phyloP scores from a whole-genome alignment of 2,329 filamentous ascomycete species.

The Stachybotrys elegans region DNA sequence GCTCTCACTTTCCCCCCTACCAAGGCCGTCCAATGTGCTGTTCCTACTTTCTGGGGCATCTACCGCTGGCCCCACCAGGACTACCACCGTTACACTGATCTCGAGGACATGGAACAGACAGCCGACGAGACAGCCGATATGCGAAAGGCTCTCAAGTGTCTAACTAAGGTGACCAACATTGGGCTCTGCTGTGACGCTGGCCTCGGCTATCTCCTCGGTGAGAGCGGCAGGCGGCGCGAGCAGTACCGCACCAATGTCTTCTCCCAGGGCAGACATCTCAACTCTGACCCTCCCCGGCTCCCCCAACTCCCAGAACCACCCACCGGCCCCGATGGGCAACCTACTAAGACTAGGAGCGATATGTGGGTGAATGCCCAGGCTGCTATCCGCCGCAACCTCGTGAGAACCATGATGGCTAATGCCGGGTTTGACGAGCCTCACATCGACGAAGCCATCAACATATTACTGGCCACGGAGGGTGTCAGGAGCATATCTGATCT shows the following conservation, averaged over 20 bases:
- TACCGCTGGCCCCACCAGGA: constrained; percentile 59
- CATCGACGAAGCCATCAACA: constrained; percentile 25
- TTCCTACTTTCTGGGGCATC: constrained; percentile 57
- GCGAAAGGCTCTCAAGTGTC: constrained; percentile 53
- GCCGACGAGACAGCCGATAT: constrained; percentile 60
- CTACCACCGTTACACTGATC: constrained; percentile 54
- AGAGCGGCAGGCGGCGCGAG: too few relatives aligned
- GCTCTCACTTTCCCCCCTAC: constrained; percentile 43
- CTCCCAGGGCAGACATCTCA: too few relatives aligned
- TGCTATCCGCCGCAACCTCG: constrained; percentile 24
- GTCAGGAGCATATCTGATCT: constrained; percentile 21
- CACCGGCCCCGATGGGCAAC: too few relatives aligned
- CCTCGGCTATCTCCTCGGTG: constrained; percentile 62
- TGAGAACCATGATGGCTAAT: constrained; percentile 31
- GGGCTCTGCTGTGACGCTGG: constrained; percentile 63
- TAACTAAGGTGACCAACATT: constrained; percentile 54
- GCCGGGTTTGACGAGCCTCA: constrained; percentile 26
- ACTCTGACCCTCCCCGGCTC: too few relatives aligned
- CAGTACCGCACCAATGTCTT: too few relatives aligned
- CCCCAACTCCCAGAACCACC: too few relatives aligned
- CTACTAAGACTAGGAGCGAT: too few relatives aligned
- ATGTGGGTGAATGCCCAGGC: too few relatives aligned
- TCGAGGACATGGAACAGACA: constrained; percentile 56
- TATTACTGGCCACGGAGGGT: constrained; percentile 30
- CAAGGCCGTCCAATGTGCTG: constrained; percentile 50